Evolutionary conservation across 129 eudicot genomes (phyloP), one percentile per base, ranked within the genome.

Genomic region (Centrapalus pauciflorus): DNA sequence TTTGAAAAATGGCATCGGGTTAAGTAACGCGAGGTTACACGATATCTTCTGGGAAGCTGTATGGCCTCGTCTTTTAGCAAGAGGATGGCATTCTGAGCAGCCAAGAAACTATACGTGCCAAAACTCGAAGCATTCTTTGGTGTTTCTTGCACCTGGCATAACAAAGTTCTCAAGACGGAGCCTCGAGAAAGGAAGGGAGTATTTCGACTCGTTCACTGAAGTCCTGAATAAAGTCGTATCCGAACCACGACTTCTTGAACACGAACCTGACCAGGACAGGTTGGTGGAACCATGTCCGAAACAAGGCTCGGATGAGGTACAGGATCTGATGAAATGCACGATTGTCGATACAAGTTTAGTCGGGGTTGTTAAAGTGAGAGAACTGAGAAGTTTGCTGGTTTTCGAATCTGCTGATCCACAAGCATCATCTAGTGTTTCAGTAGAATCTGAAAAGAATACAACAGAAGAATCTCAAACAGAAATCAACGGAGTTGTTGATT

Each of bases 21-120:
- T 85, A 25, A 82, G 81, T 67, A 79, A 85, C 73, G 80, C 76
- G 8, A 60, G 83, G 40, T 63, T 85, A 14, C 71, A 55, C 12
- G 92, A 85, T 24, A 67, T 85, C 28, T 85, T 85, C 49, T 85
- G 92, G 92, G 87, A 75, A 12, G 83, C 83, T 13, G 85, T 85
- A 8, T 85, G 92, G 92, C 92, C 92, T 23, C 92, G 85, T 17
- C 76, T 85, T 13, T 72, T 79, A 45, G 92, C 83, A 14, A 79
- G 54, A 61, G 92, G 92, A 21, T 85, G 92, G 92, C 87, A 79
- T 52, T 79, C 79, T 11, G 92, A 85, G 75, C 77, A 79, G 62
- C 85, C 79, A 5, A 69, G 46, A 55, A 80, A 62, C 62, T 73
- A 76, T 23, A 46, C 52, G 9, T 48, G 50, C 3, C 55, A 62